Base-by-base conservation (phyloP, 78 protist genomes). In the Protostelium mycophagum region DNA sequence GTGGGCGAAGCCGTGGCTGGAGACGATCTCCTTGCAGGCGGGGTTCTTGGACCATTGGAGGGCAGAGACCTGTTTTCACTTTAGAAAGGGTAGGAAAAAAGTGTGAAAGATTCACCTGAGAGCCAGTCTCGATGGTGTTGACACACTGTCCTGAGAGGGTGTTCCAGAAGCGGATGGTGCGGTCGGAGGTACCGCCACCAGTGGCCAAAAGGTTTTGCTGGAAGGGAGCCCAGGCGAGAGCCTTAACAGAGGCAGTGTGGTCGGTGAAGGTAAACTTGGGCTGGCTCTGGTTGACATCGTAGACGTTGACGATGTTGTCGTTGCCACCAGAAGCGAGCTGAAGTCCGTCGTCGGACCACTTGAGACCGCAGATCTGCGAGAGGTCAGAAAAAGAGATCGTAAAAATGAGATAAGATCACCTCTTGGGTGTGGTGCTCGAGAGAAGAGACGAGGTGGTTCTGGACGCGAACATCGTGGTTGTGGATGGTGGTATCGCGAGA, bases 141-240 rank as follows among this genome's bases (percentile, higher is more conserved):
- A 95, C 39, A 73, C 96, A 93, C 16, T 63, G 91, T 39, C 99
- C 99, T 1, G 96, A 96, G n/a, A 86, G 0, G 35, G 99, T 95
- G 97, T 99, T 98, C 99, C 99, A 99, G 97, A 99, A 97, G 34
- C 98, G 93, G 87, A 99, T 97, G 93, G 88, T 89, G 36, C 98
- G 95, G 83, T 99, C 99, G 1, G 99, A 99, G 0, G 99, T 97
- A 36, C 99, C 99, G 34, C 99, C 99, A 35, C 99, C 99, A 28
- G 99, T 88, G 28, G 99, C 99, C 1, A 99, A 96, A 28, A 98
- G 96, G 90, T 94, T 38, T 38, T 36, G 84, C 91, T 97, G 98
- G 94, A 91, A 95, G 37, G 99, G 99, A 91, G 97, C 96, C 99
- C 99, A 99, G 10, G 99, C 99, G n/a, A 99, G 90, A 0, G 99